Evolutionary conservation across 169 alveolate genomes (phyloP).

Genomic region (Cryptosporidium felis): DNA sequence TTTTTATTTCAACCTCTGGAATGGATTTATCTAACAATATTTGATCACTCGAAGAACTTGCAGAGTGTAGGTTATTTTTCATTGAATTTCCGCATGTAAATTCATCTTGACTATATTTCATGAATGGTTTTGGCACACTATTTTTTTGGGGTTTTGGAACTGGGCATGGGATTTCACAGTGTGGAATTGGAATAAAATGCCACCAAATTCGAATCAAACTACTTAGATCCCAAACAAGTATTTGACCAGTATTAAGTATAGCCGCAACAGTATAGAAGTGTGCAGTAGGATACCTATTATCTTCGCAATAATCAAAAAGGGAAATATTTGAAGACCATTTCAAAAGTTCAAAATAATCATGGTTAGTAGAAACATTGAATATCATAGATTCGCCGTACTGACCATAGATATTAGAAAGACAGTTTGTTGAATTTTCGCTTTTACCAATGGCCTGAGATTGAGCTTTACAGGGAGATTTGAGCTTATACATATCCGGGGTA

Average conservation of each 20-base stretch:
- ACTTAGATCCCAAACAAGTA: conserved; percentile 68
- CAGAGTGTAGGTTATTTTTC: not conserved
- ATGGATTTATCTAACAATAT: not conserved
- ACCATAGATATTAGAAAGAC: conserved; percentile 25
- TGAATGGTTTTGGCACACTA: conserved; percentile 61
- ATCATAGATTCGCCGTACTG: conserved; percentile 67
- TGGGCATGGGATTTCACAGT: conserved; percentile 69
- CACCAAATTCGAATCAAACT: conserved; percentile 60
- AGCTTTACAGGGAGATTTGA: conserved; percentile 39
- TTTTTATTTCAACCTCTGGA: not conserved
- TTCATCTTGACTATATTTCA: conserved; percentile 32
- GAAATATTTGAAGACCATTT: conserved; percentile 66
- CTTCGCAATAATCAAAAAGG: conserved; percentile 33
- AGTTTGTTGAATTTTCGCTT: not conserved
- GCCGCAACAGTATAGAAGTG: conserved; percentile 70
- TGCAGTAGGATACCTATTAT: conserved; percentile 56
- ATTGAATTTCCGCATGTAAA: not conserved
- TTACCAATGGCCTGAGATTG: not conserved
- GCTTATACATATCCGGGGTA: conserved; percentile 44
- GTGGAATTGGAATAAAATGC: conserved; percentile 69
- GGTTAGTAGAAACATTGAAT: conserved; percentile 50
- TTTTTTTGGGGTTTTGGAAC: conserved; percentile 64
- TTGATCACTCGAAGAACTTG: not conserved
- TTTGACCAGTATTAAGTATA: conserved; percentile 64
- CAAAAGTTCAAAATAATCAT: conserved; percentile 53